A percentile compares a stretch with the other conserved stretches of the same genome.
phyloP scores from a whole-genome alignment of 805 yeast species.

The Kazachstania taianensis region DNA sequence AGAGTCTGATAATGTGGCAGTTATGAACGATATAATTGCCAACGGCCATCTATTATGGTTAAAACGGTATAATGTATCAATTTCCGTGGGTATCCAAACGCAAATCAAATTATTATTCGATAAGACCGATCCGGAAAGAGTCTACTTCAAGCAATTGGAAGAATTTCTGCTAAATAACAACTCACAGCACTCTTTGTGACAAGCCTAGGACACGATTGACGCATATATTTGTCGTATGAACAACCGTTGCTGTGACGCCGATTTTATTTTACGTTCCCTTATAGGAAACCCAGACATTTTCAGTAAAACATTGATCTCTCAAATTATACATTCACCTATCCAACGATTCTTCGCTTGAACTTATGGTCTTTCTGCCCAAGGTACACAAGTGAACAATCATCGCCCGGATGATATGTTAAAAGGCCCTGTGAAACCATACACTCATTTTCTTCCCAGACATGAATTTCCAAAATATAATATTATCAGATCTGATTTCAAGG shows the following conservation, averaged over 20 bases:
- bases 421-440: not conserved
- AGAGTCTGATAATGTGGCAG: constrained; percentile 9
- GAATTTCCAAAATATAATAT: constrained; percentile 68
- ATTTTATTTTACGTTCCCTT: too few species aligned
- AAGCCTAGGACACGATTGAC: too few species aligned
- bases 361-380: too few species aligned
- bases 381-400: too few species aligned
- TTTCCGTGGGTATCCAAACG: constrained; percentile 11
- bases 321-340: too few species aligned
- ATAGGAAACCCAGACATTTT: too few species aligned
- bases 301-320: too few species aligned
- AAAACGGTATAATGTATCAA: constrained; percentile 14
- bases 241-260: too few species aligned
- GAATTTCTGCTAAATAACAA: not conserved
- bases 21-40: constrained; percentile 11
- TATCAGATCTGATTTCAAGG: constrained; percentile 70
- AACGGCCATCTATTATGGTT: constrained; percentile 22
- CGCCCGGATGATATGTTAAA: too few species aligned
- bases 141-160: constrained; percentile 1
- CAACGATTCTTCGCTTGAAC: too few species aligned
- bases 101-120: constrained; percentile 12
- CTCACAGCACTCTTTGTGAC: too few species aligned
- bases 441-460: constrained; percentile 51
- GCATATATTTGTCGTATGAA: too few species aligned
- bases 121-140: constrained; percentile 3